phyloP scores from a whole-genome alignment of 305 asterid genomes.

The Fraxinus floribunda region DNA sequence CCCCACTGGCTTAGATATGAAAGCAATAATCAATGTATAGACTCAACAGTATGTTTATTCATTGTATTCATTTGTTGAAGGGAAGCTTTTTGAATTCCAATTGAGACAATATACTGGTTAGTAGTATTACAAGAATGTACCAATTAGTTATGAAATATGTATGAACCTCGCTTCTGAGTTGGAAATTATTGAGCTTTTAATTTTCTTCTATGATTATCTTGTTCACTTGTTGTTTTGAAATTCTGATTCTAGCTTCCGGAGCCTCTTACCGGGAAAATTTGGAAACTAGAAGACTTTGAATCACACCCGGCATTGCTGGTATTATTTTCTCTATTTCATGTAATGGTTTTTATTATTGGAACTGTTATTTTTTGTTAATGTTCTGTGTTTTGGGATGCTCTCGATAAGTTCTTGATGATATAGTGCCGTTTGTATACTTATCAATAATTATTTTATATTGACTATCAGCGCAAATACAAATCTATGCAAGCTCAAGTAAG shows the following conservation, averaged over 20 bases:
- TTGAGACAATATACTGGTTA: background rate
- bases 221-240: background rate
- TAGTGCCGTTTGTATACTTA: background rate
- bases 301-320: slow-evolving; percentile 84
- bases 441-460: background rate
- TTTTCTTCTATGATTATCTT: background rate
- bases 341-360: background rate
- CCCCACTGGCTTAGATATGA: background rate
- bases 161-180: background rate
- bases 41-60: background rate
- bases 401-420: background rate
- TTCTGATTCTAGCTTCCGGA: slow-evolving; percentile 65
- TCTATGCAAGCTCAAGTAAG: background rate
- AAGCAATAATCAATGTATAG: background rate
- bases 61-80: background rate
- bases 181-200: background rate
- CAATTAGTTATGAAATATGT: background rate
- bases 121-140: background rate
- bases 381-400: background rate
- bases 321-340: background rate
- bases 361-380: background rate
- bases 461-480: background rate
- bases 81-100: background rate
- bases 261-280: slow-evolving; percentile 78
- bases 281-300: slow-evolving; percentile 80